Base-by-base conservation (phyloP, 805 yeast species). In the Tetrapisispora iriomotensis region DNA sequence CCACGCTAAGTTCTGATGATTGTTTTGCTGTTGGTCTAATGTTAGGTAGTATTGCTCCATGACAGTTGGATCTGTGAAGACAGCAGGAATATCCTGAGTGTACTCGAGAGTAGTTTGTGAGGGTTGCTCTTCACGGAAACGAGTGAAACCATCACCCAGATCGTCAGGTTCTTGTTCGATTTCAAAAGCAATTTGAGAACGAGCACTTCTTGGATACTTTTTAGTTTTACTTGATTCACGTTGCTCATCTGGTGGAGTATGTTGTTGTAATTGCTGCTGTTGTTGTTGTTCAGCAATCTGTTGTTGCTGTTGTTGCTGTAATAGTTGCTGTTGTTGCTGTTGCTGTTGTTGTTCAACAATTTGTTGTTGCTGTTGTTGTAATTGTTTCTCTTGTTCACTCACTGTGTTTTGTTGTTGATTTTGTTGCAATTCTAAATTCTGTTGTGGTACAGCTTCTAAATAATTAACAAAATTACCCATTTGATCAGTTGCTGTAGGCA, bases 401-500 rank as follows among this genome's bases (percentile, higher is more conserved):
- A 12, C 21, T 10, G 6, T 13, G 17, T 17, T 23, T 18, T n/a
- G 15, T 30, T 29, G 39, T n/a, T 10, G 19, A 3, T 23, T 15
- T 29, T 29, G 29, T 29, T 19, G 38, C 6, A 7, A 4, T 9
- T 18, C 17, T 13, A 9, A 10, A 12, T 10, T n/a, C 31, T 30
- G 21, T 53, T 57, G 42, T 13, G 45, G n/a, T 63, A 71, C 63
- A 20, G 85, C 82, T 60, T 86, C 95, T 40, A 88, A 72, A 61
- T 88, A 88, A 62, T 88, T 88, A 37, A 90, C 95, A 53, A 88
- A 83, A 57, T 88, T 88, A 35, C 97, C 97, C 79, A 87, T 82
- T 46, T 88, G 94, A 62, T 90, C 96, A 0, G 97, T 88, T 6
- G 97, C 97, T 1, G 95, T 87, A n/a, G 95, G 95, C 49, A 88